Evolutionary conservation across 352 stramenopile species (phyloP).

Genomic region (Elongisporangium prolatum): DNA sequence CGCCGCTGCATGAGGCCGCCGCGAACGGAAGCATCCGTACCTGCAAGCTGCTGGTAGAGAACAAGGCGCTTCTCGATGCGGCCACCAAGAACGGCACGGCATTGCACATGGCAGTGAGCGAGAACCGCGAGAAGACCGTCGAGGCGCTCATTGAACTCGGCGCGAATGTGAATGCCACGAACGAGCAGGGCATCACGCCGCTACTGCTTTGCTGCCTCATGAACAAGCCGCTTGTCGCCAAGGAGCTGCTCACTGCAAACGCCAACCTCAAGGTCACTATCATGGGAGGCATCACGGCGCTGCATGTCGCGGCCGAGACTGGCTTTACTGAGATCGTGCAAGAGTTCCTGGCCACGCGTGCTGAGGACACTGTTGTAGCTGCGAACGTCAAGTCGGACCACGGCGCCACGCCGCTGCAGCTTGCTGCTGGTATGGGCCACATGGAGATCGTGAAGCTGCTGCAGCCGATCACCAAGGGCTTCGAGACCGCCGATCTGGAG

Average conservation of each 20-base stretch:
- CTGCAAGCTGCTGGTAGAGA: conserved; percentile 48
- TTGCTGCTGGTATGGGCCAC: conserved; percentile 71
- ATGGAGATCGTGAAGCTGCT: conserved; percentile 56
- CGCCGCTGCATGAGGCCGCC: conserved; percentile 62
- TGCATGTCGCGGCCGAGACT: conserved; percentile 77
- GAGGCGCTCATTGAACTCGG: conserved; percentile 49
- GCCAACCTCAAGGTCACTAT: conserved; percentile 53
- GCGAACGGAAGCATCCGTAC: conserved; percentile 63
- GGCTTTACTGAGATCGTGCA: conserved; percentile 57
- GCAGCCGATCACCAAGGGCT: conserved; percentile 57
- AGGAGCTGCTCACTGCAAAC: conserved; percentile 42
- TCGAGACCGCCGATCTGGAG: conserved; percentile 45
- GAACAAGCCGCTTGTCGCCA: conserved; percentile 63
- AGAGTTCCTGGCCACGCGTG: conserved; percentile 43
- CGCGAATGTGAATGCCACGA: conserved; percentile 61
- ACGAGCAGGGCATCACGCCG: conserved; percentile 66
- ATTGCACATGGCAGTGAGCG: conserved; percentile 78
- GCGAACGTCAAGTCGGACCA: conserved; percentile 59
- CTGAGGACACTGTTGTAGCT: conserved; percentile 36
- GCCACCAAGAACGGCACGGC: conserved; percentile 67
- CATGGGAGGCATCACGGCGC: conserved; percentile 52
- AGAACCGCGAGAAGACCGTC: conserved; percentile 76
- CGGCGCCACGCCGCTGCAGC: conserved; percentile 62
- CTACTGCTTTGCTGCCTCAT: conserved; percentile 74
- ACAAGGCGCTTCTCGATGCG: conserved; percentile 50